Percentiles rank a stretch among this genome's conserved stretches.
phyloP scores from a whole-genome alignment of 805 yeast species.

The Nakazawaea peltata region DNA sequence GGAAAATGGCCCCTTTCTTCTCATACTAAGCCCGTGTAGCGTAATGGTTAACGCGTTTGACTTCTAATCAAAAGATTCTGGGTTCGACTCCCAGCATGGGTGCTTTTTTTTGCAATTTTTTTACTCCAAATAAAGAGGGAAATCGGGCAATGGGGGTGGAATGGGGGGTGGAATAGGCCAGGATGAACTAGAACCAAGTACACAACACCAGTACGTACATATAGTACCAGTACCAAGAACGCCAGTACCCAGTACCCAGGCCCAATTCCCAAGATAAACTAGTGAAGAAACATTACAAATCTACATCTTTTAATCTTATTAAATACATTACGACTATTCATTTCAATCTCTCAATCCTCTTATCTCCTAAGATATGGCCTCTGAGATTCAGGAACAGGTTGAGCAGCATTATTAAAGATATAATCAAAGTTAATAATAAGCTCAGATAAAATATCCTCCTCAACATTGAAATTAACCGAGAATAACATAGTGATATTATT shows the following conservation, averaged over 20 bases:
- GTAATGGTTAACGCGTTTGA: conserved; percentile 43
- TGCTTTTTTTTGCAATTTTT: conserved; percentile 10
- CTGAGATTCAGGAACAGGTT: conserved; percentile 1
- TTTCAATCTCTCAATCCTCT: no score
- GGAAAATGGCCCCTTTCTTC: no score
- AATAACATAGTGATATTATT: conserved; percentile 44
- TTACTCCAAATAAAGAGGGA: no score
- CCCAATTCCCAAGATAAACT: no score
- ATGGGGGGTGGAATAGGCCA: no score
- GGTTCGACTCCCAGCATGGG: conserved; percentile 32
- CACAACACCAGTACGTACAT: no score
- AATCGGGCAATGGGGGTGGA: no score
- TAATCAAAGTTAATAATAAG: conserved; percentile 20
- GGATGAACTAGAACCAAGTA: no score
- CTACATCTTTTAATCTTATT: neutral
- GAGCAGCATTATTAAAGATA: conserved; percentile 7
- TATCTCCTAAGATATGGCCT: conserved; percentile 8
- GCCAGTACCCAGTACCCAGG: no score
- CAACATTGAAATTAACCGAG: conserved; percentile 27
- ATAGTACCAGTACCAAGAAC: no score
- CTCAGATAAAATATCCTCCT: conserved; percentile 24
- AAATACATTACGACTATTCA: neutral
- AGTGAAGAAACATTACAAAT: no score
- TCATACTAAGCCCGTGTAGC: conserved; percentile 31
- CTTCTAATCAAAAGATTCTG: conserved; percentile 41